Evolutionary conservation across 2,329 filamentous ascomycete species (phyloP), one percentile per base, ranked within the genome.

Genomic region (Alternaria brassicicola): DNA sequence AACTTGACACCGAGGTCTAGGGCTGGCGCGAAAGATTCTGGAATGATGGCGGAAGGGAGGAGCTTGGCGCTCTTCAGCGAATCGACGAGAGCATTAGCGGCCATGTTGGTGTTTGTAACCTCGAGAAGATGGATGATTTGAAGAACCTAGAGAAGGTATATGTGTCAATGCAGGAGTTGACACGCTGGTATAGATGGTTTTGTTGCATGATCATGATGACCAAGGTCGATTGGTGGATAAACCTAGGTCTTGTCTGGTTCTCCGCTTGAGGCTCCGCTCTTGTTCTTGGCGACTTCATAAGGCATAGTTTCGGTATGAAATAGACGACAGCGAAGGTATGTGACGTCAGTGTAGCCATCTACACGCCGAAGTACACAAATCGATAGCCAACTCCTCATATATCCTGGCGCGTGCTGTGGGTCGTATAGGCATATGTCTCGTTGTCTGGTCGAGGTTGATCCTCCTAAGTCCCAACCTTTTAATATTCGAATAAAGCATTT

Each of bases 21-120:
- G 3, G 72, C 75, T 1, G 82, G 81, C 42, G 69, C 72, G 68
- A 85, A 85, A 25, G 61, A 64, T 9, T 70, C 61, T 0, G 81
- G 78, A 38, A 84, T 79, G 41, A 84, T 45, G 19, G 57, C 48
- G 9, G 72, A 74, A 12, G 73, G 73, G 8, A 75, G 66, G 26
- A 76, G 69, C 3, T 57, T 58, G 26, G 72, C 73, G 35, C 47
- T 48, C 25, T 61, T 63, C 3, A 76, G 68, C 17, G 66, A 69
- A 21, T 62, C 49, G 38, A 75, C 43, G 46, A 76, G 66, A 12
- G 59, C 35, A 25, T 21, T 39, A 7, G 47, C 12, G 9, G 52
- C 19, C 56, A 62, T 62, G 19, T 17, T 42, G 33, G 21, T 17
- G 10, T 15, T 17, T 17, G 15, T 6, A 10, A 23, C 43, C 6